Conservation (phyloP, 2,329 filamentous ascomycete genomes). For the Aureobasidium subglaciale region DNA sequence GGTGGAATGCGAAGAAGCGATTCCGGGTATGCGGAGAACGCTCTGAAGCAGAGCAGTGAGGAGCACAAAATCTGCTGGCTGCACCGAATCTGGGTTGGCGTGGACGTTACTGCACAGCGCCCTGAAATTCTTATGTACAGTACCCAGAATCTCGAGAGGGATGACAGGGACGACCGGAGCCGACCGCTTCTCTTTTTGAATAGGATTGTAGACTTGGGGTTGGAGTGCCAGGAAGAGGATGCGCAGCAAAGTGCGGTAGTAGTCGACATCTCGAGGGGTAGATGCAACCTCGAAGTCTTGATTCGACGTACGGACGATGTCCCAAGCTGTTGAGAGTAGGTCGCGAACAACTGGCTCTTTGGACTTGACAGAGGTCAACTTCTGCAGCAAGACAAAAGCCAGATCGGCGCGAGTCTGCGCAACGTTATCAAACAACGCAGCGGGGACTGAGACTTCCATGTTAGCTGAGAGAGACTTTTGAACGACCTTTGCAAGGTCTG, state of each 20-base stretch:
- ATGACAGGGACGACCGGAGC: constrained; percentile 42
- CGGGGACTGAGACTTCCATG: constrained; percentile 61
- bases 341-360: constrained; percentile 45
- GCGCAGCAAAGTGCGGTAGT: constrained; percentile 78
- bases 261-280: constrained; percentile 51
- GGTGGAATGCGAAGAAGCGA: constrained; percentile 52
- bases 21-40: constrained; percentile 69
- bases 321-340: constrained; percentile 54
- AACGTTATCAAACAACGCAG: constrained; percentile 74
- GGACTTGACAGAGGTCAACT: constrained; percentile 47
- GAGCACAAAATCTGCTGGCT: constrained; percentile 74
- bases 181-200: neutral
- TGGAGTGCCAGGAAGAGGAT: constrained; percentile 77
- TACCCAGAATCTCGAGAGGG: constrained; percentile 71
- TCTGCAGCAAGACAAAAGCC: constrained; percentile 73
- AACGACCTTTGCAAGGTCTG: constrained; percentile 66
- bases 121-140: constrained; percentile 76
- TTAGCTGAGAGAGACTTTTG: constrained; percentile 75
- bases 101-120: constrained; percentile 76
- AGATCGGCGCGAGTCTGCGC: constrained; percentile 71
- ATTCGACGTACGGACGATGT: constrained; percentile 48
- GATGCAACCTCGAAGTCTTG: constrained; percentile 55
- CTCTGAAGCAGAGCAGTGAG: constrained; percentile 84
- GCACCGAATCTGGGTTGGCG: constrained; percentile 28
- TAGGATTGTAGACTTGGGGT: constrained; percentile 41